phyloP scores from a whole-genome alignment of 495 filamentous ascomycete genomes.

The Daldinia vernicosa region DNA sequence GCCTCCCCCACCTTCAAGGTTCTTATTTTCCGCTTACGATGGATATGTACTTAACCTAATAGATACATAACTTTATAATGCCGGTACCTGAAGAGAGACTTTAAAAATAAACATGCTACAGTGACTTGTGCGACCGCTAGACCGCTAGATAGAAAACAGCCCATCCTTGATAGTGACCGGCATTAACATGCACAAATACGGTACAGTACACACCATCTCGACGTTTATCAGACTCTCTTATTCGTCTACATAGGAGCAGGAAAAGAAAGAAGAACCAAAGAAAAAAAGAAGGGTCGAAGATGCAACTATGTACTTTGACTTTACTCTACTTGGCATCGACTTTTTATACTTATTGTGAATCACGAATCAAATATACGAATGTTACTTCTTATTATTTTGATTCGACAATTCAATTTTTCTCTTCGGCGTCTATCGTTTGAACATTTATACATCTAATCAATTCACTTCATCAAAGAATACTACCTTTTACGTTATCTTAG shows the following conservation, averaged over 20 bases:
- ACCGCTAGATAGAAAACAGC: constrained; percentile 25
- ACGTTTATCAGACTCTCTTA: constrained; percentile 15
- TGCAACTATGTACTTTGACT: neutral
- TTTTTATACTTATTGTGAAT: neutral
- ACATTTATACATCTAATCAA: neutral
- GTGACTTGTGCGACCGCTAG: constrained; percentile 29
- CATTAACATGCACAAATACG: constrained; percentile 14
- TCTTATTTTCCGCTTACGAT: constrained; percentile 6
- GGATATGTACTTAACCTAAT: neutral
- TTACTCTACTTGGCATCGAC: no score
- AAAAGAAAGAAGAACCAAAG: constrained; percentile 5
- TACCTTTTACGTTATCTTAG: neutral
- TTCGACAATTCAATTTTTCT: constrained; percentile 9
- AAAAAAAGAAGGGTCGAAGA: constrained; percentile 10
- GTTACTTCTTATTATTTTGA: neutral
- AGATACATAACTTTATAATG: neutral
- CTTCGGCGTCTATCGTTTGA: neutral
- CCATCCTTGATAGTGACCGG: constrained; percentile 12
- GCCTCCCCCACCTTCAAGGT: constrained; percentile 10
- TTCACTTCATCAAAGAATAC: neutral
- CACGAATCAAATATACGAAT: neutral
- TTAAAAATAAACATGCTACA: constrained; percentile 15
- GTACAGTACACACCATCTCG: constrained; percentile 30
- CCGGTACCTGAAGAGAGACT: neutral
- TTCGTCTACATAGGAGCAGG: constrained; percentile 5